Evolutionary conservation across 1,139 yeast genomes (phyloP), one percentile per base, ranked within the genome.

Genomic region (Taiozyma sp.): DNA sequence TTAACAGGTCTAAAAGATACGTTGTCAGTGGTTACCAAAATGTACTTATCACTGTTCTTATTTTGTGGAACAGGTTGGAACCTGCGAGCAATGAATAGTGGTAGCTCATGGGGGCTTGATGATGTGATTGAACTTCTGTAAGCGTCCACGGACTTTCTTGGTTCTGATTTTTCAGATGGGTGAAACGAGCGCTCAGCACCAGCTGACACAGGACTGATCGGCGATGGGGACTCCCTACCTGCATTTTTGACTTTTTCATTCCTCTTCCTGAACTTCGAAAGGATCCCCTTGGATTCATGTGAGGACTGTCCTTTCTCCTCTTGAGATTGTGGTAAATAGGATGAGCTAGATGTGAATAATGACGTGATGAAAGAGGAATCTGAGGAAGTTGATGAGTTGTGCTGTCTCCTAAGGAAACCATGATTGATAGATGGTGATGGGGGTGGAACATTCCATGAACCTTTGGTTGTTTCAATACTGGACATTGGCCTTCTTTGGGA

Each of bases 21-120:
- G 58, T 84, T 83, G 62, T 89, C 90, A 34, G 69, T 69, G 0
- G 95, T 85, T 0, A 79, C 78, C 51, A 88, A 66, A 11, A 86
- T 66, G 53, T 66, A 71, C 19, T 63, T 59, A 44, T 66, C 68
- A 14, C 61, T 51, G 26, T 55, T 60, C 26, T 46, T 57, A 1
- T 53, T 57, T 13, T 59, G 62, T 0, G 68, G 54, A 1, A 61
- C 56, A 1, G 77, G 78, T 30, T 63, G 66, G 50, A 56, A 72
- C 51, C 65, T 69, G 19, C 65, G 62, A 39, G 70, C 71, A 11
- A 69, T 53, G 9, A 57, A 49, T 41, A 62, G 48, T 1, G 56
- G 35, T 3, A 44, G 28, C 5, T 21, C 47, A 44, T 29, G 13
- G n/a, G 26, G 14, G 6, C 13, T 30, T 6, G 24, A 11, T 39